Conservation (phyloP, 2,329 filamentous ascomycete species). For the Aspergillus awamori region DNA sequence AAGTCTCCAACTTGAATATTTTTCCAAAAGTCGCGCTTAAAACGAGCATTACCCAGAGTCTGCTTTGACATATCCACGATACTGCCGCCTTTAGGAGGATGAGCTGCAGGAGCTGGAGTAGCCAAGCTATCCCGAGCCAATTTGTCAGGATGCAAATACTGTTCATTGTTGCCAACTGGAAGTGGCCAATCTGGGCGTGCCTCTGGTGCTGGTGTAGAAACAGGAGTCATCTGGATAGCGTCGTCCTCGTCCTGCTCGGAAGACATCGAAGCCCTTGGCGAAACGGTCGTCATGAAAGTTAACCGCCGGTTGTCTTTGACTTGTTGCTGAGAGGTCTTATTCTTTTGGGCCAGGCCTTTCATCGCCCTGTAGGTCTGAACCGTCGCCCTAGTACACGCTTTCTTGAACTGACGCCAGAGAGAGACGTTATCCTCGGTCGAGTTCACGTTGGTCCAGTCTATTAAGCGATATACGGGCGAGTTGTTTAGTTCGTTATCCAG, state of each 20-base stretch:
- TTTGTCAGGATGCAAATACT: conserved; percentile 36
- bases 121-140: conserved; percentile 30
- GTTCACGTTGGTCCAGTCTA: conserved; percentile 92
- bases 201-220: conserved; percentile 75
- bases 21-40: conserved; percentile 95
- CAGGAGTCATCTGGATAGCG: conserved; percentile 94
- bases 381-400: conserved; percentile 70
- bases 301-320: conserved; percentile 59
- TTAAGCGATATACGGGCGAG: conserved; percentile 84
- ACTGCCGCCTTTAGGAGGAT: conserved; percentile 59
- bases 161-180: conserved; percentile 32
- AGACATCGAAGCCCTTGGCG: conserved; percentile 59
- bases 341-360: conserved; percentile 52
- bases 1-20: conserved; percentile 94
- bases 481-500: conserved; percentile 96
- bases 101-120: conserved; percentile 25
- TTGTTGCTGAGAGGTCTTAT: conserved; percentile 39
- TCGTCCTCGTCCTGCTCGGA: conserved; percentile 58
- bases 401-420: conserved; percentile 85
- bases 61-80: conserved; percentile 73
- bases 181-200: conserved; percentile 49
- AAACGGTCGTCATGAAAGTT: conserved; percentile 67
- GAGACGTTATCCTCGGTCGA: conserved; percentile 84
- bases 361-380: conserved; percentile 60
- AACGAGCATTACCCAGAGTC: conserved; percentile 71